Conservation (phyloP, 1,139 yeast genomes). For the Candida anutae region DNA sequence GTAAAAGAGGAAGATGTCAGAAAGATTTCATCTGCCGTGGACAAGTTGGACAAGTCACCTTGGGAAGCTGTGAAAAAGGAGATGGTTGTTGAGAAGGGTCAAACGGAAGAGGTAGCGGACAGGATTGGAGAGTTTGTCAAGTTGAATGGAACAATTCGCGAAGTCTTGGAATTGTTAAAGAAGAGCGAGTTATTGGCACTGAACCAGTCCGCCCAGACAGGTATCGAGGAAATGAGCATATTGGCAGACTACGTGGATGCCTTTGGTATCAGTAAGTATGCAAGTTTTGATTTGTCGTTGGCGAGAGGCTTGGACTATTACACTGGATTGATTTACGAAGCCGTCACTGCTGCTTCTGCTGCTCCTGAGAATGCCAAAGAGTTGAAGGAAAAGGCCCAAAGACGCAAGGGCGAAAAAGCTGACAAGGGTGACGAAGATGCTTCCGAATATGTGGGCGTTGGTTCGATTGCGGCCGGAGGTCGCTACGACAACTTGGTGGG, state of each 20-base stretch:
- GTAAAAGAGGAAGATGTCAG: constrained; percentile 91
- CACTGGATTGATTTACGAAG: constrained; percentile 94
- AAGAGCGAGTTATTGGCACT: constrained; percentile 48
- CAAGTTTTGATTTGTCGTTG: constrained; percentile 84
- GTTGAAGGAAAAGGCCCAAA: constrained; percentile 47
- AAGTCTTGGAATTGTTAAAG: constrained; percentile 52
- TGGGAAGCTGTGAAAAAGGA: constrained; percentile 93
- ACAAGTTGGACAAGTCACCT: constrained; percentile 88
- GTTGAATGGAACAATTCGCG: constrained; percentile 67
- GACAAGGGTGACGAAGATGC: constrained; percentile 81
- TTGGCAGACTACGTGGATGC: constrained; percentile 77
- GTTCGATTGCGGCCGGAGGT: constrained; percentile 98
- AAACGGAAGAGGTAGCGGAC: constrained; percentile 87
- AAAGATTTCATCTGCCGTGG: constrained; percentile 90
- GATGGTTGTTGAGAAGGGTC: constrained; percentile 85
- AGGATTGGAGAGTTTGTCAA: constrained; percentile 87
- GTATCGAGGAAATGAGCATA: constrained; percentile 70
- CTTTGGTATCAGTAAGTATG: constrained; percentile 53
- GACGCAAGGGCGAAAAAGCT: constrained; percentile 20
- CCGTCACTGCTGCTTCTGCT: constrained; percentile 89
- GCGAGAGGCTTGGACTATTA: constrained; percentile 98
- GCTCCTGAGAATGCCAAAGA: constrained; percentile 78
- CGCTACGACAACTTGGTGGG: constrained; percentile 94
- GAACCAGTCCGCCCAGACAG: constrained; percentile 69
- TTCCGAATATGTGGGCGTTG: constrained; percentile 94